These are phyloP conservation scores for Kluyveromyces sp. DNA, from an alignment of 1,139 yeast species.

Conservation along the genomic window DNA sequence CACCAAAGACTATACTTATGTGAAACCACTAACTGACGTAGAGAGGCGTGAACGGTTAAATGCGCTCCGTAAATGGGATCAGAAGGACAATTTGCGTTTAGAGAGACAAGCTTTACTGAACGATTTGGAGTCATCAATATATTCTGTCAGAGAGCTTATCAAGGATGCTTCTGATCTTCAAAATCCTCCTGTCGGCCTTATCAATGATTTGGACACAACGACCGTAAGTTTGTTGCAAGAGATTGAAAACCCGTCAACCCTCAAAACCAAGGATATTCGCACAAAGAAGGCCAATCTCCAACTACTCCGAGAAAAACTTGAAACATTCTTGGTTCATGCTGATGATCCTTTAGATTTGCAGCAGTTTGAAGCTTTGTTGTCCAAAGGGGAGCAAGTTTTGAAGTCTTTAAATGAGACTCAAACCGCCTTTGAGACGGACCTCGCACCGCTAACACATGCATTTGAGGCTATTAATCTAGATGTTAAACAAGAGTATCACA, in stretches of 20 bases:
- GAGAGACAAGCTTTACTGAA: slow-evolving; percentile 47
- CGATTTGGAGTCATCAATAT: slow-evolving; percentile 50
- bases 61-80: slow-evolving; percentile 22
- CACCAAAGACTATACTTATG: slow-evolving; percentile 34
- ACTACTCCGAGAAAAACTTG: slow-evolving; percentile 27
- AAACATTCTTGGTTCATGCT: slow-evolving; percentile 31
- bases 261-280: slow-evolving; percentile 36
- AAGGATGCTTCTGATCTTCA: slow-evolving; percentile 41
- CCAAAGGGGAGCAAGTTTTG: slow-evolving; percentile 12
- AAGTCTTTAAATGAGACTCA: slow-evolving; percentile 11
- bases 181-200: slow-evolving; percentile 34
- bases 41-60: slow-evolving; percentile 34
- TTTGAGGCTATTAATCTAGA: slow-evolving; percentile 17
- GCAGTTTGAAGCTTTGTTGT: slow-evolving; percentile 36
- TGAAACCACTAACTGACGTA: slow-evolving; percentile 41
- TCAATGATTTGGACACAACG: slow-evolving; percentile 34
- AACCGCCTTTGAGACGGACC: slow-evolving; percentile 10
- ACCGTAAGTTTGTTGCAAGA: slow-evolving; percentile 60
- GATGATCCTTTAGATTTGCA: slow-evolving; percentile 33
- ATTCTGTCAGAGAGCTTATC: slow-evolving; percentile 47
- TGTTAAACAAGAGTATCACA: slow-evolving; percentile 16
- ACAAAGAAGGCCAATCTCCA: slow-evolving; percentile 32
- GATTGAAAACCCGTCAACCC: slow-evolving; percentile 61
- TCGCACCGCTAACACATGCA: slow-evolving; percentile 14
- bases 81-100: slow-evolving; percentile 43